Evolutionary conservation across 2,329 filamentous ascomycete genomes (phyloP).

Genomic region (Fusarium sterilihyphosum): DNA sequence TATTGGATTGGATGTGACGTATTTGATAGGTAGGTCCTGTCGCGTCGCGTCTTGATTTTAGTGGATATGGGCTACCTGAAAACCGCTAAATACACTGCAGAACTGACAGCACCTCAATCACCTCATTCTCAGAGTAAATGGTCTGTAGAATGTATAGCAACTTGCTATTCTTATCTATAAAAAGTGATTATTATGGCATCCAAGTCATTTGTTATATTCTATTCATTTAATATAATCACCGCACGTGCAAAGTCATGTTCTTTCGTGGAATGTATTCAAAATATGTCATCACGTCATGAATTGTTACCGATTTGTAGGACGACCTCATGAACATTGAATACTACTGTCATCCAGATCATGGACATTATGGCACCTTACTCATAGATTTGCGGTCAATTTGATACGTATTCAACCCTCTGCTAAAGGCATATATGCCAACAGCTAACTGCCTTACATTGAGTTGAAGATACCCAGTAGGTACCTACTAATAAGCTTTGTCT

Average conservation of each 20-base stretch:
- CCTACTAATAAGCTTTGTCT: not conserved
- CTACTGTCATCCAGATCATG: not conserved
- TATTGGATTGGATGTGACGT: conserved; percentile 20
- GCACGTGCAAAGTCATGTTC: not conserved
- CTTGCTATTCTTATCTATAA: not conserved
- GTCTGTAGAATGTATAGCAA: not conserved
- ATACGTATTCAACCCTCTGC: not conserved
- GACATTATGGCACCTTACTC: too few relatives aligned
- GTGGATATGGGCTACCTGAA: not conserved
- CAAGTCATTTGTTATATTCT: not conserved
- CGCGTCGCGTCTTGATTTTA: conserved; percentile 20
- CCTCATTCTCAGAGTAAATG: not conserved
- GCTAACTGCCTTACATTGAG: not conserved
- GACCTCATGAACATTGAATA: not conserved
- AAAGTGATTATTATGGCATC: not conserved
- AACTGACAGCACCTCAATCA: not conserved
- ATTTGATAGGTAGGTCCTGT: conserved; percentile 6
- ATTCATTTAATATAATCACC: not conserved
- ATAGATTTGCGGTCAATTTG: not conserved
- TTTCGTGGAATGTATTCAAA: not conserved
- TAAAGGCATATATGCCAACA: not conserved
- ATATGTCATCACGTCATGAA: not conserved
- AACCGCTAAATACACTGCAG: not conserved
- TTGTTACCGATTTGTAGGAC: not conserved
- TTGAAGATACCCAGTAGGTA: not conserved